phyloP scores from a whole-genome alignment of 768 basidiomycete species.

The Mrakia gelida region DNA sequence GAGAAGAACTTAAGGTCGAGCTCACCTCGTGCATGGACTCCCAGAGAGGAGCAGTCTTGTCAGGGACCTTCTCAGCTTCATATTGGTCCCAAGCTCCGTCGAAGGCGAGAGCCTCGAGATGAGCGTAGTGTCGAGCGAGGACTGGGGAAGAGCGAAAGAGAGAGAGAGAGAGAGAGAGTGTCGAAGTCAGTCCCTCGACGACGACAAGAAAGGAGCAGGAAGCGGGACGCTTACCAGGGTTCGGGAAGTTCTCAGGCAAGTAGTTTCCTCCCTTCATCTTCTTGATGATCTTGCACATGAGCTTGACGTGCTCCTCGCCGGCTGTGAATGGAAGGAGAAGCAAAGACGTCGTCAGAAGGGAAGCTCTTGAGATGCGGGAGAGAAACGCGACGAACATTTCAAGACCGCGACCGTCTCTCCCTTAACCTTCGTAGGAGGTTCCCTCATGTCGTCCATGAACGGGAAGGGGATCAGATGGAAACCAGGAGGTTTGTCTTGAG shows the following conservation, averaged over 20 bases:
- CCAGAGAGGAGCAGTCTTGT: constrained; percentile 72
- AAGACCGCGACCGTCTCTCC: constrained; percentile 28
- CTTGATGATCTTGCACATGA: constrained; percentile 50
- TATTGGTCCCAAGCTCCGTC: constrained; percentile 78
- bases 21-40: constrained; percentile 72
- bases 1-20: constrained; percentile 33
- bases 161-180: too few species aligned
- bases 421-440: constrained; percentile 58
- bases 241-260: constrained; percentile 55
- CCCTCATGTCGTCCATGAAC: constrained; percentile 88
- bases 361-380: too few species aligned
- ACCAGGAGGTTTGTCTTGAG: constrained; percentile 72
- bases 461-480: constrained; percentile 91
- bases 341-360: neutral
- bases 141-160: constrained; percentile 49
- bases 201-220: neutral
- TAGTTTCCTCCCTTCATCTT: constrained; percentile 78
- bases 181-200: neutral
- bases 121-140: constrained; percentile 79
- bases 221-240: constrained; percentile 63
- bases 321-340: constrained; percentile 15
- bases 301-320: constrained; percentile 17
- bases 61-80: constrained; percentile 57
- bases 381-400: neutral
- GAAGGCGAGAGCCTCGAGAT: constrained; percentile 88